A percentile compares a stretch with the other conserved stretches of the same genome.
phyloP scores from a whole-genome alignment of 306 rosid species.

The apple (Malus domestica) region DNA sequence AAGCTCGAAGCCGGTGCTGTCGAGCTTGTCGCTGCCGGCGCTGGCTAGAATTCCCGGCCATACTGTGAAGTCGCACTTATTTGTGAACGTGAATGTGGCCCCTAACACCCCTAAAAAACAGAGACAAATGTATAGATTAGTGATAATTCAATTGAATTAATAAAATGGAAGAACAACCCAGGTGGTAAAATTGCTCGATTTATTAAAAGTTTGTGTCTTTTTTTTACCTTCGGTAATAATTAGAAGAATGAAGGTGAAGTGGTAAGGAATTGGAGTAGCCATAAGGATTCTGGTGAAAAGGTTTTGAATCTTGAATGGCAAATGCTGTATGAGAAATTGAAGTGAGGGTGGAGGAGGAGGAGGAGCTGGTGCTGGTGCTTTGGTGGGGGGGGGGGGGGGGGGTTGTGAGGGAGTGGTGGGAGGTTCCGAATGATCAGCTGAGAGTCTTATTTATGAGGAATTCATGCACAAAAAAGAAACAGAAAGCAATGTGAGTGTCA shows the following conservation, averaged over 20 bases:
- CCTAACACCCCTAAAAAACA: constrained; percentile 49
- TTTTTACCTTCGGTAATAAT: constrained; percentile 36
- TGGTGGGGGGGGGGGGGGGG: too few species aligned
- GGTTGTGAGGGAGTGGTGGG: constrained; percentile 20
- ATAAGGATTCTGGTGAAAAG: not conserved
- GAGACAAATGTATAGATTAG: not conserved
- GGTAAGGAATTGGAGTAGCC: constrained; percentile 14
- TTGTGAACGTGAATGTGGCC: constrained; percentile 62
- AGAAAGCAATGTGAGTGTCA: not conserved
- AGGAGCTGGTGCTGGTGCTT: too few species aligned
- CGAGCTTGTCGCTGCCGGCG: constrained; percentile 61
- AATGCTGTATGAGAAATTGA: not conserved
- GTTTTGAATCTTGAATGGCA: not conserved
- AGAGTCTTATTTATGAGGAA: constrained; percentile 26
- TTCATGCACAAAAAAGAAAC: not conserved
- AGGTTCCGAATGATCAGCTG: constrained; percentile 23
- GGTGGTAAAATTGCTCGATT: not conserved
- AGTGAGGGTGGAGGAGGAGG: constrained; percentile 1
- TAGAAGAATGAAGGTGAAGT: constrained; percentile 20
- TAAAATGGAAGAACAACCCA: not conserved
- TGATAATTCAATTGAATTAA: not conserved
- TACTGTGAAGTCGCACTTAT: constrained; percentile 73
- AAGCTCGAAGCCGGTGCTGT: constrained; percentile 72
- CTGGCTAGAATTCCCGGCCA: constrained; percentile 83
- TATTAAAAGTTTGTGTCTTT: not conserved